A percentile compares a stretch with the other conserved stretches of the same genome.
phyloP scores from a whole-genome alignment of 2,329 filamentous ascomycete species.

The Scedosporium boydii region DNA sequence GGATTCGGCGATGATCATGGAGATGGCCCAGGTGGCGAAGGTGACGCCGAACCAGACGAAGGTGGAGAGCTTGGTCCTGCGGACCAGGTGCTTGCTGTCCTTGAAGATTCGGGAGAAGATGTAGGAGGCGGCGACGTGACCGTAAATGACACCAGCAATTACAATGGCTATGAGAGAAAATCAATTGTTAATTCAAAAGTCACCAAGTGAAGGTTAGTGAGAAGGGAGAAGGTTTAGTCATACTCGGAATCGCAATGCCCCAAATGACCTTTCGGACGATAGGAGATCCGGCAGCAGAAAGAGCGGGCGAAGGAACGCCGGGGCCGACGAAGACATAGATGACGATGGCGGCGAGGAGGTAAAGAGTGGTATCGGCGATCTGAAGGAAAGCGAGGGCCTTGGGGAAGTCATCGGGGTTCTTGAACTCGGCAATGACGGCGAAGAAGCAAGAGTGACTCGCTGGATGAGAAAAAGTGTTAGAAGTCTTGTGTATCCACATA shows the following conservation, averaged over 20 bases:
- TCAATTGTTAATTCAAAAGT: background rate
- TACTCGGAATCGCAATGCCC: conserved; percentile 19
- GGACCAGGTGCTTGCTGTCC: conserved; percentile 18
- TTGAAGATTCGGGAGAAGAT: conserved; percentile 20
- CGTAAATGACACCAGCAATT: conserved; percentile 9
- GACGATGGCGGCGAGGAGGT: conserved; percentile 19
- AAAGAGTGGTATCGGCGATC: conserved; percentile 16
- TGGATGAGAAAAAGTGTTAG: conserved; percentile 10
- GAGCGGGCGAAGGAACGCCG: conserved; percentile 19
- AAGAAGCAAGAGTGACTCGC: conserved; percentile 42
- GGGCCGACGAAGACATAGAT: conserved; percentile 20
- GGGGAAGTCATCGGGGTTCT: conserved; percentile 13
- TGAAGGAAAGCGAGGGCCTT: conserved; percentile 16
- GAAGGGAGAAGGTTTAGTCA: background rate
- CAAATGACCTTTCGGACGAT: conserved; percentile 23
- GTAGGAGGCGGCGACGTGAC: conserved; percentile 16
- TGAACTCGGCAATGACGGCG: conserved; percentile 49
- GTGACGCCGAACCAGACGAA: conserved; percentile 13
- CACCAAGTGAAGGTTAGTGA: background rate
- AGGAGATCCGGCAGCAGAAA: conserved; percentile 18
- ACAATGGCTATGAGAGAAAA: conserved; percentile 24
- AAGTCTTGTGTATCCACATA: background rate
- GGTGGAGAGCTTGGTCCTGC: conserved; percentile 19
- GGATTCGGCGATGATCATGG: conserved; percentile 17
- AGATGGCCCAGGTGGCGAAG: conserved; percentile 23